Evolutionary conservation across 1,284 basidiomycete species (phyloP).

Genomic region (Rhizoctonia solani): DNA sequence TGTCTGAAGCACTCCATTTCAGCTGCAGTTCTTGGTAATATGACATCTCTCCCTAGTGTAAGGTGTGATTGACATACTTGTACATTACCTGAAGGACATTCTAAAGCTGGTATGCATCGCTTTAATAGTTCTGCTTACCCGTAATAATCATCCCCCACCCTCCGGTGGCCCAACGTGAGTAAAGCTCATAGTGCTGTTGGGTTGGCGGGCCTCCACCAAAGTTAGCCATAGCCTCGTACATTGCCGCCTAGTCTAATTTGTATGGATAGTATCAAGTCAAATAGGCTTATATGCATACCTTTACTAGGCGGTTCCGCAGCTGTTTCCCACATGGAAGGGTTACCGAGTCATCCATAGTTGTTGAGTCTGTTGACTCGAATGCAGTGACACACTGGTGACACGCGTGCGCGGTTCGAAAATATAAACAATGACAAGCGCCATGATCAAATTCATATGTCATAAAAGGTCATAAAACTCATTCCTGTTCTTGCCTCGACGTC

Average conservation of each 20-base stretch:
- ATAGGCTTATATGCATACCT: conserved; percentile 47
- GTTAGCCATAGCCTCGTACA: conserved; percentile 81
- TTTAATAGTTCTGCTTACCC: conserved; percentile 47
- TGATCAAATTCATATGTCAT: conserved; percentile 5
- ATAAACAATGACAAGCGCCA: background rate
- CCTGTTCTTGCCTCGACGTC: too few species aligned
- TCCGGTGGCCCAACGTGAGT: conserved; percentile 74
- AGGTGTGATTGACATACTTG: conserved; percentile 75
- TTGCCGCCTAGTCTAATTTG: conserved; percentile 62
- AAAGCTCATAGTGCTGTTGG: conserved; percentile 64
- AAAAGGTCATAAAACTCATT: too few species aligned
- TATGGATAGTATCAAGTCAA: background rate
- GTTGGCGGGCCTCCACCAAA: conserved; percentile 77
- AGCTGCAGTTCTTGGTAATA: conserved; percentile 58
- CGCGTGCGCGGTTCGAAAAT: background rate
- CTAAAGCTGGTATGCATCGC: background rate
- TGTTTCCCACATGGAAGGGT: conserved; percentile 58
- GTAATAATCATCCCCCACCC: conserved; percentile 91
- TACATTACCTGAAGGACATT: conserved; percentile 65
- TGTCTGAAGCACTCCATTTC: conserved; percentile 55
- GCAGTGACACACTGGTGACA: background rate
- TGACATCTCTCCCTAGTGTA: conserved; percentile 78
- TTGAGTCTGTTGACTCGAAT: background rate
- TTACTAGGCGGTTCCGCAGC: conserved; percentile 54
- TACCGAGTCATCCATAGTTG: conserved; percentile 46